A percentile compares a stretch with the other conserved stretches of the same genome.
These are phyloP conservation scores for Suhomyces yuchorum DNA, from an alignment of 1,139 yeast species.

Conservation along the genomic window DNA sequence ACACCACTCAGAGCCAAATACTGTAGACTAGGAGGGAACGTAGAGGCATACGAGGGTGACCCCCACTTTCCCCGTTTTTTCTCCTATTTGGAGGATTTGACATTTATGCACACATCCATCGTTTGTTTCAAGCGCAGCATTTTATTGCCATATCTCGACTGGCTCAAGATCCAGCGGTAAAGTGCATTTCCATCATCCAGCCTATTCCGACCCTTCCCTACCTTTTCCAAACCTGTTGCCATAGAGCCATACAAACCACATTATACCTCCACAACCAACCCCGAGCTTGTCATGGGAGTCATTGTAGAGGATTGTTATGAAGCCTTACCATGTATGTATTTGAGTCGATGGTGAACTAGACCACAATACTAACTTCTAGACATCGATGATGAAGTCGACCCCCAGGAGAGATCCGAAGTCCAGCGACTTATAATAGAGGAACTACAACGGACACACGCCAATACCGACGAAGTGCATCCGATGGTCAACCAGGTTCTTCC, in stretches of 20 bases:
- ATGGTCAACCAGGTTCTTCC: constrained; percentile 32
- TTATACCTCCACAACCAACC: too few relatives aligned
- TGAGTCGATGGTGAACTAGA: not conserved
- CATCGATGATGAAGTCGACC: constrained; percentile 21
- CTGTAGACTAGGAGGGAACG: too few relatives aligned
- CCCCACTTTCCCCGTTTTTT: not conserved
- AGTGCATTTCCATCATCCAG: not conserved
- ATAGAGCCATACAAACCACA: too few relatives aligned
- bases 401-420: constrained; percentile 37
- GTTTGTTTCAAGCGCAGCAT: not conserved
- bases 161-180: not conserved
- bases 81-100: not conserved
- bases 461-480: constrained; percentile 29
- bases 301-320: not conserved
- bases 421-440: constrained; percentile 31
- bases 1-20: too few relatives aligned
- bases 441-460: constrained; percentile 4
- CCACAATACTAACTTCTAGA: constrained; percentile 1
- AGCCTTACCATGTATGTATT: not conserved
- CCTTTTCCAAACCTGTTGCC: not conserved
- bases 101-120: not conserved
- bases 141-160: constrained; percentile 1
- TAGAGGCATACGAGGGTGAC: not conserved
- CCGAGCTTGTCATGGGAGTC: not conserved
- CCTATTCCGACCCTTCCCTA: not conserved